These are phyloP conservation scores for Hypoxylon sp. DNA, from an alignment of 2,329 filamentous ascomycete genomes.

Conservation along the genomic window DNA sequence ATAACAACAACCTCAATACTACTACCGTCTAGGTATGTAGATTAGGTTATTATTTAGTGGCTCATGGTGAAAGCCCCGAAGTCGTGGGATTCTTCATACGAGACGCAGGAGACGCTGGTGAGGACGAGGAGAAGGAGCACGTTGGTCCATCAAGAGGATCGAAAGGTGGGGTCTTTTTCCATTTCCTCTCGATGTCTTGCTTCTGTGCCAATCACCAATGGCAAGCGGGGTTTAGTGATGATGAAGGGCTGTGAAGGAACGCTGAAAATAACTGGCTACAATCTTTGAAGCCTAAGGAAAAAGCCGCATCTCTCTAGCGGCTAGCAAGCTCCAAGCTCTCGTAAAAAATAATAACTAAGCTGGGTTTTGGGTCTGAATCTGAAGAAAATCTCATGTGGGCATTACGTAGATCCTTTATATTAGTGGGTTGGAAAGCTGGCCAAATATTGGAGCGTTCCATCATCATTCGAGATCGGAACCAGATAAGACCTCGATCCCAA, in stretches of 20 bases:
- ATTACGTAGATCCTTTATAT: constrained; percentile 45
- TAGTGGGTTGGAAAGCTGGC: constrained; percentile 27
- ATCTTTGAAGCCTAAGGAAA: constrained; percentile 33
- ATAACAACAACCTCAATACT: constrained; percentile 21
- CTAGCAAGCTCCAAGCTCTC: constrained; percentile 9
- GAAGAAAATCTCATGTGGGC: constrained; percentile 32
- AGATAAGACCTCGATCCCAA: constrained; percentile 43
- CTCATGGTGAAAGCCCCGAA: constrained; percentile 28
- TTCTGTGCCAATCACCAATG: constrained; percentile 39
- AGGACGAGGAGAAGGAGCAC: constrained; percentile 34
- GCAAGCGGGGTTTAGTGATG: constrained; percentile 35
- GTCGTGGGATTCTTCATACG: constrained; percentile 36
- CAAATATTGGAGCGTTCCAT: constrained; percentile 37
- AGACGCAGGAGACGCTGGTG: constrained; percentile 16
- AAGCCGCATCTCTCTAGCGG: constrained; percentile 31
- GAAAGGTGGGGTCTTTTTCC: constrained; percentile 39
- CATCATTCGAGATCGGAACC: constrained; percentile 42
- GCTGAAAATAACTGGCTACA: constrained; percentile 32
- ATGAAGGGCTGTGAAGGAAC: constrained; percentile 32
- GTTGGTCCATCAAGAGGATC: constrained; percentile 43
- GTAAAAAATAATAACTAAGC: constrained; percentile 18
- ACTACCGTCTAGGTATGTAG: background rate
- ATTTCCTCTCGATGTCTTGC: constrained; percentile 36
- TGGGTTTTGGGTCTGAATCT: constrained; percentile 30
- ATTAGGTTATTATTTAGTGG: constrained; percentile 23